Evolutionary conservation across 768 basidiomycete genomes (phyloP).

Genomic region (Auriscalpium microsporum): DNA sequence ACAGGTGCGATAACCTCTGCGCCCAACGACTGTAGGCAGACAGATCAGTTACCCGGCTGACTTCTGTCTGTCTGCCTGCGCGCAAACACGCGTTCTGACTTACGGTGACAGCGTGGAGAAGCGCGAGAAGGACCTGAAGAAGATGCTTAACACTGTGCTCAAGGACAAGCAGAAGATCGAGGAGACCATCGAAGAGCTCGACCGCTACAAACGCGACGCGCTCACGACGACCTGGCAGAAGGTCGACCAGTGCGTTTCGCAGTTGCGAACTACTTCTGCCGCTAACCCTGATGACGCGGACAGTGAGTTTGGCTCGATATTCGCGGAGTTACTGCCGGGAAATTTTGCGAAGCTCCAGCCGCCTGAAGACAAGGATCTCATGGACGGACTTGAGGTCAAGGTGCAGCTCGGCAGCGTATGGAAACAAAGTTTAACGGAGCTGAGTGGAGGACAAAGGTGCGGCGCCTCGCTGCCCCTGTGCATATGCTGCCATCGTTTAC

Average conservation of each 20-base stretch:
- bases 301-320: slow-evolving; percentile 95
- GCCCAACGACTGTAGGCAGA: neutral
- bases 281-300: neutral
- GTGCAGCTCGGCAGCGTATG: slow-evolving; percentile 91
- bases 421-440: slow-evolving; percentile 95
- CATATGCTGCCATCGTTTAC: neutral
- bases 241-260: slow-evolving; percentile 67
- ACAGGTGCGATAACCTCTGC: slow-evolving; percentile 48
- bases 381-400: slow-evolving; percentile 95
- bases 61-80: too few relatives aligned
- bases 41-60: neutral
- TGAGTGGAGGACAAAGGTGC: slow-evolving; percentile 94
- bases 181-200: slow-evolving; percentile 85
- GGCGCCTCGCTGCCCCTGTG: slow-evolving; percentile 17
- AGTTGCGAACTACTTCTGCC: neutral
- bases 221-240: slow-evolving; percentile 94
- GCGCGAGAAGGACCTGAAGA: slow-evolving; percentile 76
- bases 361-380: slow-evolving; percentile 88
- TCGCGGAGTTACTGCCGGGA: slow-evolving; percentile 89
- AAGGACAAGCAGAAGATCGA: slow-evolving; percentile 96
- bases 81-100: neutral
- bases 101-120: slow-evolving; percentile 71
- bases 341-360: slow-evolving; percentile 95
- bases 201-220: slow-evolving; percentile 90
- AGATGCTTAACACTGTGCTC: slow-evolving; percentile 80